Evolutionary conservation across 1,284 basidiomycete species (phyloP), one percentile per base, ranked within the genome.

Genomic region (Gymnopus androsaceus): DNA sequence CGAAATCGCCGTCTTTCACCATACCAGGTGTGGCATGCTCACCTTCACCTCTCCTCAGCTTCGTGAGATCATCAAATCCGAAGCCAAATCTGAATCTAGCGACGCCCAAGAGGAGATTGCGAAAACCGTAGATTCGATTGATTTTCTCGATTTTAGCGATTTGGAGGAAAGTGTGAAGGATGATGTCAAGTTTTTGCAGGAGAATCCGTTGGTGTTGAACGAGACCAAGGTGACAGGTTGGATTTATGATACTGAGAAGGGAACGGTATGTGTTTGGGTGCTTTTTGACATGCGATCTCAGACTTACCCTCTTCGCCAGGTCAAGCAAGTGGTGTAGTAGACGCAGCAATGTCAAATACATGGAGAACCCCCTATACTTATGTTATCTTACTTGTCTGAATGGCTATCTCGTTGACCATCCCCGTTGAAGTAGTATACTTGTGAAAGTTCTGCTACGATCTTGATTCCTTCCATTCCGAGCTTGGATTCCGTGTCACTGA

Each of bases 1-100:
- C 37, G 84, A 87, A 68, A 80, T 88, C 51, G 81, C 83, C 3
- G 71, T 88, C 36, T 81, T 86, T 66, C 84, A 82, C 66, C 85
- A 88, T 67, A 85, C 84, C 3, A 82, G 77, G 52, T 88, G 87
- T 65, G 86, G 86, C 47, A 87, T 88, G 84, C 69, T 83, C 40
- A 81, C 79, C 1, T 86, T 87, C 69, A 76, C 72, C 19, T 77
- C 79, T 46, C 71, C 75, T 4, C 64, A 80, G 63, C 71, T 88
- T 23, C 80, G 78, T 40, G 64, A 73, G 17, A 71, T 79, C 50
- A 75, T 88, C 55, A 81, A 79, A 63, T 56, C 58, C 25, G 54
- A 56, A 14, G 33, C 52, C 11, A 80, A 79, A 63, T 56, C 58
- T n/a, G 42, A 52, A 8, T 17, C 52, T 14, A 38, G 15, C 12